Evolutionary conservation across 129 eudicot genomes (phyloP).

Genomic region (Arctium lappa): DNA sequence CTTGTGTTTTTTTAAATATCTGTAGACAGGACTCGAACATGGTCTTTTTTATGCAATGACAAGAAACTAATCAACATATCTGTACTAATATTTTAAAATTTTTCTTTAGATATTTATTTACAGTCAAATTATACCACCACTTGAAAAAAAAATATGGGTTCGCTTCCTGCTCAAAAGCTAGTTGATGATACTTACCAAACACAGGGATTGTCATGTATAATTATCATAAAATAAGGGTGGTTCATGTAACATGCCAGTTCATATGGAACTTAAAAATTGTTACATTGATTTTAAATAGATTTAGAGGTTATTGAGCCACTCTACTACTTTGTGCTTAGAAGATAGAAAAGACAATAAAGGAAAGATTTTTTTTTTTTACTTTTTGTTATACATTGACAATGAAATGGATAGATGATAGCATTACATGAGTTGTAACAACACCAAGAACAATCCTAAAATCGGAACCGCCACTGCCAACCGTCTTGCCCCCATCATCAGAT

Average conservation of each 20-base stretch:
- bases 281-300: not conserved
- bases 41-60: too few relatives aligned
- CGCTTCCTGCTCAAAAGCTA: not conserved
- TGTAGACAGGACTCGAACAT: too few relatives aligned
- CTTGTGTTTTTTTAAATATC: too few relatives aligned
- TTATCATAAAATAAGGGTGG: constrained; percentile 6
- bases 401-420: constrained; percentile 10
- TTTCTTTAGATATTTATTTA: too few relatives aligned
- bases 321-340: not conserved
- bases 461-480: not conserved
- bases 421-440: constrained; percentile 11
- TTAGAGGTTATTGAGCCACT: not conserved
- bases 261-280: not conserved
- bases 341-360: not conserved
- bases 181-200: not conserved
- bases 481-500: not conserved
- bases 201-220: not conserved
- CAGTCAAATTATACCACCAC: too few relatives aligned
- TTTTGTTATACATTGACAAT: constrained; percentile 5
- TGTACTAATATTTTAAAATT: too few relatives aligned
- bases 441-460: not conserved
- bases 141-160: too few relatives aligned
- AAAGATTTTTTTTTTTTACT: not conserved
- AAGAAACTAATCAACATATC: too few relatives aligned
- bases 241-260: not conserved